Base-by-base conservation (phyloP, 2,329 filamentous ascomycete species). In the Tolypocladium ophioglossoides region DNA sequence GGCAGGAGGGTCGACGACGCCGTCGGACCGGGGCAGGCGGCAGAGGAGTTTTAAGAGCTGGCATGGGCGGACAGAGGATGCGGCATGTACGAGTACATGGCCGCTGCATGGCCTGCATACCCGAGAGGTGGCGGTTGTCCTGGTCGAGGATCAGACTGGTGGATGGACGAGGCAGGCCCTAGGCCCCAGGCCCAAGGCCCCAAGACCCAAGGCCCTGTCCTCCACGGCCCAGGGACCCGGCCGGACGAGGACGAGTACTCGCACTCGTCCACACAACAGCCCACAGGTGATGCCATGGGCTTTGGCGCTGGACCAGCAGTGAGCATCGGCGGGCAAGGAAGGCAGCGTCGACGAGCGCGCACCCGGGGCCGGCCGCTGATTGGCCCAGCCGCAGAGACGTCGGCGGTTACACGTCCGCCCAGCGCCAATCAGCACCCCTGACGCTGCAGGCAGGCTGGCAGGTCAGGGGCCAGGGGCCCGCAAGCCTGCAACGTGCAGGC, bases 331-430 rank as follows among this genome's bases (percentile, higher is more conserved):
- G n/a, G n/a, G 9, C 22, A 12, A 27, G 22, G 8, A 18, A 18
- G 1, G 41, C 24, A n/a, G 44, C 24, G 30, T 30, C 24, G 44
- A 47, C 24, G 44, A 47, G 22, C 11, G n/a, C 32, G 14, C 20
- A 24, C 11, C 11, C 12, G 12, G 2, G 2, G 14, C 24, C 22
- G 22, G n/a, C 35, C 35, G 37, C 60, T 65, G 61, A 66, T 65
- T 68, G 61, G 66, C 55, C 37, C 32, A 32, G 48, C 16, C 34
- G 48, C 48, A 41, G 60, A 60, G 54, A 53, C 49, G 62, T 67
- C 66, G 71, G 72, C 72, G 72, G 72, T 65, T 74, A 73, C 63
- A 68, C 61, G 57, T 52, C 44, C 54, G 44, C 51, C 51, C 52
- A 46, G 32, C 56, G 55, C 71, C 70, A 72, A 74, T 72, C 55